Percentiles rank a stretch among this genome's conserved stretches.
These are phyloP conservation scores for Leucocoprinus birnbaumii DNA, from an alignment of 768 basidiomycete genomes.

Conservation along the genomic window DNA sequence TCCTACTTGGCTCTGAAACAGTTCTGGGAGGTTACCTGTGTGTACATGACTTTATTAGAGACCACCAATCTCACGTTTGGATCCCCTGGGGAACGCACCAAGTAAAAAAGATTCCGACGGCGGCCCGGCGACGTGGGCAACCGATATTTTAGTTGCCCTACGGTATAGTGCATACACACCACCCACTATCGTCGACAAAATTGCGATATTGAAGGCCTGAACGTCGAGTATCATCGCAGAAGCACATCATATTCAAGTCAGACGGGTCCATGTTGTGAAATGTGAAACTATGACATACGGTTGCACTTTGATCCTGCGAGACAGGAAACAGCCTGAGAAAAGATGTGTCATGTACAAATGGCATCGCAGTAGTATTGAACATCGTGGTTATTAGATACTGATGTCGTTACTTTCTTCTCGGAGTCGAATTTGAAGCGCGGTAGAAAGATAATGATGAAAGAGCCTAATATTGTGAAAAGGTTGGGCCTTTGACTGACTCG, in stretches of 20 bases:
- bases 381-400: neutral
- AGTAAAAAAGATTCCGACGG: constrained; percentile 45
- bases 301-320: neutral
- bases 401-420: neutral
- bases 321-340: constrained; percentile 4
- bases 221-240: neutral
- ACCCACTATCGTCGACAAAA: constrained; percentile 16
- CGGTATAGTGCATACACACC: constrained; percentile 29
- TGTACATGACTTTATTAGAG: neutral
- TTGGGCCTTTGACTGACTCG: too few species aligned
- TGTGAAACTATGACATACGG: neutral
- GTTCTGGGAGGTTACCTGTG: constrained; percentile 46
- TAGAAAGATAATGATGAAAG: neutral
- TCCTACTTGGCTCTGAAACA: constrained; percentile 49
- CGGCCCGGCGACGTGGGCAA: constrained; percentile 47
- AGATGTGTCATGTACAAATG: neutral
- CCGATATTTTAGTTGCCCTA: constrained; percentile 33
- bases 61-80: neutral
- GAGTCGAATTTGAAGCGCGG: neutral
- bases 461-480: too few species aligned
- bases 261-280: neutral
- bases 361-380: neutral
- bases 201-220: constrained; percentile 13
- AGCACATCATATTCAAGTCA: neutral
- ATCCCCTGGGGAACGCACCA: constrained; percentile 26